Evolutionary conservation across 192 early-diverging fungal species (phyloP), one percentile per base, ranked within the genome.

Genomic region (Linnemannia hyalina): DNA sequence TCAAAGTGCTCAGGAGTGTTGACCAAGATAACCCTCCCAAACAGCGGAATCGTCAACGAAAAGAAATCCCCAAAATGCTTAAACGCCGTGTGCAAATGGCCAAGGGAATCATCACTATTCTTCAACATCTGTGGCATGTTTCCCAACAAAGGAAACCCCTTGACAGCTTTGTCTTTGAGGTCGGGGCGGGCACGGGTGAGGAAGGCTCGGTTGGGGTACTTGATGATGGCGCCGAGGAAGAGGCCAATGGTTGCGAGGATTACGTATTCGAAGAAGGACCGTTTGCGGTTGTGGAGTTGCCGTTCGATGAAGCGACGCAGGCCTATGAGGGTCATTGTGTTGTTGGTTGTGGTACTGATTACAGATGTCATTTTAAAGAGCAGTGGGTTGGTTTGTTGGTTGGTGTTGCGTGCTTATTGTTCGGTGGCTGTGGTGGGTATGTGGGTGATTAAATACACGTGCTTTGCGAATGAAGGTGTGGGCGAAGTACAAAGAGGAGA

Each of bases 161-260:
- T 41, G 41, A 57, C 47, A 26, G 73, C 38, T 36, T 74, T 74
- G 26, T 69, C 69, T 36, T 83, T 77, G 22, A 82, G 52, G 29
- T 82, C 80, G 26, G 80, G 80, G 8, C 80, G 63, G 18, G 60
- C 80, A 3, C 80, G 63, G 20, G 73, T 74, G 11, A 82, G 75
- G 26, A 82, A 44, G 35, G 80, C 80, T 1, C 74, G 60, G 74
- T 82, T 74, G 20, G 80, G 80, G 49, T 82, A 82, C 15, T 76
- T 82, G 36, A 60, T 42, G 10, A 82, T 76, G 6, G 80, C 80
- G 29, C 74, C 80, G 4, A 82, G 38, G 4, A 76, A 10, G 41
- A 82, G 35, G 41, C 73, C 80, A 20, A 82, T 32, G 15, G 80
- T 74, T 4, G 80, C 80, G 2, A 82, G 63, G 41, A 76, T 69